These are phyloP conservation scores for Jacaranda copaia DNA, from an alignment of 257 asterid genomes.

Conservation along the genomic window DNA sequence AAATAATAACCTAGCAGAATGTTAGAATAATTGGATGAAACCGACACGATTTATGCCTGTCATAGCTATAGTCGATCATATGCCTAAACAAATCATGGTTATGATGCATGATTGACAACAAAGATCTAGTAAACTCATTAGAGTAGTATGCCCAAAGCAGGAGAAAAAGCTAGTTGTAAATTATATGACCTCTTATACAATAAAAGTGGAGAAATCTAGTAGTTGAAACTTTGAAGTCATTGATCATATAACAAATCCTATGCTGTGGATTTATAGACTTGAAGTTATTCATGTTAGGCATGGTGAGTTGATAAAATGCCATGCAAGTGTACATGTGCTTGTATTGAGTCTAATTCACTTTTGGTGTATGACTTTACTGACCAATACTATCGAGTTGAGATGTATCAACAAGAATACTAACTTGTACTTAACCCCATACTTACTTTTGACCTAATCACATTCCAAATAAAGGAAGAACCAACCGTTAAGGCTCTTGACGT, in stretches of 20 bases:
- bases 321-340: background rate
- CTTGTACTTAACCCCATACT: background rate
- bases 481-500: too few species aligned
- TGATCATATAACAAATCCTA: background rate
- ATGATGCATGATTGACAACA: background rate
- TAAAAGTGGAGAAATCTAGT: background rate
- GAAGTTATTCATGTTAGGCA: background rate
- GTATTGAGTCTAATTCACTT: background rate
- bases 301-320: background rate
- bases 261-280: background rate
- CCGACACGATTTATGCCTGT: background rate
- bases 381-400: too few species aligned
- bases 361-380: background rate
- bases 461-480: too few species aligned
- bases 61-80: background rate
- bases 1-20: background rate
- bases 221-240: background rate
- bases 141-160: background rate
- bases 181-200: background rate
- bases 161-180: background rate
- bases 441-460: background rate
- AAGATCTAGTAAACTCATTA: background rate
- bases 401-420: background rate
- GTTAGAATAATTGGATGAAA: background rate
- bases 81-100: background rate